These are phyloP conservation scores for Salix suchowensis DNA, from an alignment of 345 rosid species.

Conservation along the genomic window DNA sequence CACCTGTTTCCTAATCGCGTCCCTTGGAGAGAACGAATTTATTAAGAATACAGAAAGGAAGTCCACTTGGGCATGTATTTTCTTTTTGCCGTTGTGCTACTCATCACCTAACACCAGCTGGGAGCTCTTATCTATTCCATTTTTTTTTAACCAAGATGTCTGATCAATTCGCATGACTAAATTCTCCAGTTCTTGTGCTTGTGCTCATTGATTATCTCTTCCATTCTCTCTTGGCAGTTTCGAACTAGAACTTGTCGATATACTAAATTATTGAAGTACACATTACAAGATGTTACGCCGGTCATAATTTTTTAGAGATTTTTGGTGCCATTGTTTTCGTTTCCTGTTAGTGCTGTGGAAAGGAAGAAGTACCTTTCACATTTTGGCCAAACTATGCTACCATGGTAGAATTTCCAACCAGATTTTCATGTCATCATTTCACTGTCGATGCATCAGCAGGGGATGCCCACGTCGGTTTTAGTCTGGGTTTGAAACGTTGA, in stretches of 20 bases:
- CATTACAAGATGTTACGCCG: not conserved
- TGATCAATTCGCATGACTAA: too few relatives aligned
- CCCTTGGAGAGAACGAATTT: too few relatives aligned
- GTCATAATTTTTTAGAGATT: not conserved
- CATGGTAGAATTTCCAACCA: not conserved
- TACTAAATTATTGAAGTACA: not conserved
- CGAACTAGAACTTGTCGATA: not conserved
- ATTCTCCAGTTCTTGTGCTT: too few relatives aligned
- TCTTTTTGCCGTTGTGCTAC: too few relatives aligned
- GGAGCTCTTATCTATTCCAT: not conserved
- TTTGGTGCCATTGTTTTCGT: not conserved
- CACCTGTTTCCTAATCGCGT: too few relatives aligned
- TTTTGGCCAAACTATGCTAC: not conserved
- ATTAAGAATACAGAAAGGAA: not conserved
- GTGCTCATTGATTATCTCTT: too few relatives aligned
- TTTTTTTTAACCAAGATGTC: too few relatives aligned
- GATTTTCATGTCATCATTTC: not conserved
- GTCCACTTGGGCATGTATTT: too few relatives aligned
- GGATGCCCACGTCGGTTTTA: too few relatives aligned
- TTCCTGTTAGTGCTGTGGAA: not conserved
- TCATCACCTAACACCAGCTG: not conserved
- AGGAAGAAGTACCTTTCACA: not conserved
- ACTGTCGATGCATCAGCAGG: not conserved
- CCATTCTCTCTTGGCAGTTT: not conserved
- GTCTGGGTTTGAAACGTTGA: not conserved